phyloP scores from a whole-genome alignment of 208 protist species.

The Trypanosoma mega region DNA sequence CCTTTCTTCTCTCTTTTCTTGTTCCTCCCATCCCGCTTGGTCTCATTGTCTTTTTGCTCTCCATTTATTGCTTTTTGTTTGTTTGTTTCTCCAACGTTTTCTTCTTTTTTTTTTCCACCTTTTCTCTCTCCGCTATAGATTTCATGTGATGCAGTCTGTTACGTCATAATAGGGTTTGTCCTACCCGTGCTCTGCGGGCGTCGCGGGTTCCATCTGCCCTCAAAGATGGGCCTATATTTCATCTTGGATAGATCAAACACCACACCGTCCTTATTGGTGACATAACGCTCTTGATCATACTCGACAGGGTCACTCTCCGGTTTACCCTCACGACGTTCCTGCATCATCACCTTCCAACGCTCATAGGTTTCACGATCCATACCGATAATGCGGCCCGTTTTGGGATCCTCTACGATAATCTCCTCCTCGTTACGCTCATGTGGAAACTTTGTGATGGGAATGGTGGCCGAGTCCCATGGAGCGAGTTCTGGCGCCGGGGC shows the following conservation, averaged over 20 bases:
- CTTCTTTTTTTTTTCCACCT: neutral
- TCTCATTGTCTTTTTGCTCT: no score
- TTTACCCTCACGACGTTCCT: conserved; percentile 57
- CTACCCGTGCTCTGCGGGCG: conserved; percentile 81
- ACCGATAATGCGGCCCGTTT: conserved; percentile 85
- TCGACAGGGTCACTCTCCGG: conserved; percentile 82
- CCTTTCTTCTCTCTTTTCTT: neutral
- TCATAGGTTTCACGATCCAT: conserved; percentile 87
- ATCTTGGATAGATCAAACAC: conserved; percentile 89
- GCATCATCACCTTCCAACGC: conserved; percentile 83
- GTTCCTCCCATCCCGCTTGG: no score
- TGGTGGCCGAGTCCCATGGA: conserved; percentile 84
- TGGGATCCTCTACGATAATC: conserved; percentile 84
- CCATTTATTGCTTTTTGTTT: neutral
- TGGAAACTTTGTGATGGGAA: conserved; percentile 82
- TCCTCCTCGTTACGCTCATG: conserved; percentile 87
- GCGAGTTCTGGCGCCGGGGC: conserved; percentile 48
- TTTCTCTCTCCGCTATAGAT: conserved; percentile 3
- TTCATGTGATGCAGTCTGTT: conserved; percentile 11
- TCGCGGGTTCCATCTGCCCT: conserved; percentile 82
- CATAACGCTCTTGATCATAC: conserved; percentile 89
- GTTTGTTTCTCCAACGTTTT: neutral
- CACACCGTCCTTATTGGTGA: conserved; percentile 85
- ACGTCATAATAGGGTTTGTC: conserved; percentile 85
- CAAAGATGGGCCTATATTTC: conserved; percentile 83